Conservation (phyloP, 768 basidiomycete genomes). For the Boletus rubescentipes region DNA sequence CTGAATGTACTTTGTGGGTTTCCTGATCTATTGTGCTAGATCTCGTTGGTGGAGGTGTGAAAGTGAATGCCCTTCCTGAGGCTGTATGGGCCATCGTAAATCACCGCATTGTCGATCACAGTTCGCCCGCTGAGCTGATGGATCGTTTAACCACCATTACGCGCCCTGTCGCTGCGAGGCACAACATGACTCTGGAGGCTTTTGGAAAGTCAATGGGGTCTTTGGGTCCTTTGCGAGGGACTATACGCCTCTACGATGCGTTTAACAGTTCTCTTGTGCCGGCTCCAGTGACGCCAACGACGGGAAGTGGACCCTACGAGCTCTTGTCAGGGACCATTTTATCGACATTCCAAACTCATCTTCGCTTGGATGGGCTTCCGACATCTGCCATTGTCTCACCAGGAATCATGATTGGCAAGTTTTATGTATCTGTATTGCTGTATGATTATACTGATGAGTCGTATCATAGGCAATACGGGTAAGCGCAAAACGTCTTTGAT, state of each 20-base stretch:
- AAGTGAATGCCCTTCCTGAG: conserved; percentile 50
- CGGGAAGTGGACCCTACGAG: conserved; percentile 35
- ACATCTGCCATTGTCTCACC: conserved; percentile 37
- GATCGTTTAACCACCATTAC: conserved; percentile 8
- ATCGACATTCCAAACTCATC: conserved; percentile 35
- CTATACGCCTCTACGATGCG: conserved; percentile 37
- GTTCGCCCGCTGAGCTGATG: conserved; percentile 15
- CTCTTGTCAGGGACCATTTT: conserved; percentile 46
- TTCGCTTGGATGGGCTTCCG: conserved; percentile 24
- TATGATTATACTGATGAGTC: conserved; percentile 3
- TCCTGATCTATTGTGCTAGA: conserved; percentile 35
- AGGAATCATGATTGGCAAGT: conserved; percentile 25
- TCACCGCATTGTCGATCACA: conserved; percentile 36
- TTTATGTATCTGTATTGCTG: neutral
- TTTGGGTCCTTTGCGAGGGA: conserved; percentile 32
- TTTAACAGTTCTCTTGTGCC: conserved; percentile 37
- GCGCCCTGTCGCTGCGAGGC: conserved; percentile 24
- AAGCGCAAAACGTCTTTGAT: conserved; percentile 13
- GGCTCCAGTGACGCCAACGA: conserved; percentile 43
- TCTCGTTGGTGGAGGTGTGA: conserved; percentile 41
- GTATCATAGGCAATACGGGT: conserved; percentile 24
- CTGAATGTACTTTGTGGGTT: conserved; percentile 4
- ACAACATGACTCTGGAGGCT: conserved; percentile 42
- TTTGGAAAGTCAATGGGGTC: conserved; percentile 36
- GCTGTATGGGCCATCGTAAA: conserved; percentile 36